A percentile compares a stretch with the other conserved stretches of the same genome.
These are phyloP conservation scores for Tolypocladium pustulatum DNA, from an alignment of 2,329 filamentous ascomycete species.

Conservation along the genomic window DNA sequence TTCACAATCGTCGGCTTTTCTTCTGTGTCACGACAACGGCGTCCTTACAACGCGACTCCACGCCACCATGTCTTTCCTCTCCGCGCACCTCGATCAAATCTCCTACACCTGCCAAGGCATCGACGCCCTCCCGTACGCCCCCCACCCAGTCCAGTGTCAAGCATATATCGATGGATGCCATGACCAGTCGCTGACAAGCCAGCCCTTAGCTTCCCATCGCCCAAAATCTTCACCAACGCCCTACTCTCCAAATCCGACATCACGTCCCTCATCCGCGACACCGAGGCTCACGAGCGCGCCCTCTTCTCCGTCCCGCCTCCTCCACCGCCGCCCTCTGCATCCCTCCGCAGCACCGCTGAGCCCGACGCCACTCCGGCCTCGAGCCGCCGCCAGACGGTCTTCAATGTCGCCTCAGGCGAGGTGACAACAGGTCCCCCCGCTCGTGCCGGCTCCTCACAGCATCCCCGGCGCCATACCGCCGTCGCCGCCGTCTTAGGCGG, in stretches of 20 bases:
- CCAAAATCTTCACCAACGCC: constrained; percentile 94
- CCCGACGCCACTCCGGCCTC: constrained; percentile 17
- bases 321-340: constrained; percentile 41
- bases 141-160: too few species aligned
- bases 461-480: constrained; percentile 63
- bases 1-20: not conserved
- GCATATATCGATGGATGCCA: constrained; percentile 12
- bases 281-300: constrained; percentile 85
- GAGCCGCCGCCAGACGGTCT: constrained; percentile 50
- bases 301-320: constrained; percentile 84
- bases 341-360: constrained; percentile 20
- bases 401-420: constrained; percentile 53
- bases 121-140: constrained; percentile 55
- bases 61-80: constrained; percentile 53
- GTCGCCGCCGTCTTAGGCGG: constrained; percentile 83
- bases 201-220: constrained; percentile 61
- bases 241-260: constrained; percentile 84
- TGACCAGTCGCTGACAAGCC: not conserved
- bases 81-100: constrained; percentile 67
- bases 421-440: constrained; percentile 44
- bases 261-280: constrained; percentile 87
- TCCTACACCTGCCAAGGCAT: constrained; percentile 66
- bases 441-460: constrained; percentile 28
- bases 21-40: not conserved
- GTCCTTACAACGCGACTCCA: not conserved